A percentile compares a stretch with the other conserved stretches of the same genome.
These are phyloP conservation scores for Lantana camara DNA, from an alignment of 257 asterid genomes.

Conservation along the genomic window DNA sequence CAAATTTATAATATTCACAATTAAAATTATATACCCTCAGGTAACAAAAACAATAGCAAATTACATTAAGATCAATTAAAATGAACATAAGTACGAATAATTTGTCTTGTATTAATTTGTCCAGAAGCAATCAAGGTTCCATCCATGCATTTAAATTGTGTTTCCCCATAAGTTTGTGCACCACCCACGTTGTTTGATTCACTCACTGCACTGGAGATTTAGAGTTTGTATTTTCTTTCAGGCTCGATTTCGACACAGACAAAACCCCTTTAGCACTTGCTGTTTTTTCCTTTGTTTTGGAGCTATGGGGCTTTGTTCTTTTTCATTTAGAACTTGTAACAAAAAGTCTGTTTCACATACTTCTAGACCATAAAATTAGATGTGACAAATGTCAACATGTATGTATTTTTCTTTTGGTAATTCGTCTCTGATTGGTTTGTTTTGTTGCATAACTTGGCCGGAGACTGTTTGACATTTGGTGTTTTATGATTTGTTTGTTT, in stretches of 20 bases:
- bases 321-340: neutral
- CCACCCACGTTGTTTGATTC: conserved; percentile 27
- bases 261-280: conserved; percentile 22
- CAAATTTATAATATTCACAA: no score
- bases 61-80: no score
- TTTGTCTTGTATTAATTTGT: conserved; percentile 49
- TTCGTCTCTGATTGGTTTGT: conserved; percentile 1
- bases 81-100: no score
- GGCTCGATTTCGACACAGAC: conserved; percentile 45
- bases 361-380: conserved; percentile 29
- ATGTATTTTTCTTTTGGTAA: conserved; percentile 28
- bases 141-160: neutral
- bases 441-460: neutral
- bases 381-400: conserved; percentile 40
- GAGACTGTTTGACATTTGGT: conserved; percentile 34
- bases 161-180: conserved; percentile 8
- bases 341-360: conserved; percentile 30
- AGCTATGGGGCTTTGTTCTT: conserved; percentile 19
- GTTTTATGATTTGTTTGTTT: conserved; percentile 34
- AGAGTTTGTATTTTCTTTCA: conserved; percentile 40
- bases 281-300: conserved; percentile 25
- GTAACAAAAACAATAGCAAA: no score
- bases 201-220: conserved; percentile 25
- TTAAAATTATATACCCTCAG: no score
- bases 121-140: conserved; percentile 37